Percentiles rank a stretch among this genome's conserved stretches.
Conservation (phyloP, 495 filamentous ascomycete genomes). For the Entonaema liquescens region DNA sequence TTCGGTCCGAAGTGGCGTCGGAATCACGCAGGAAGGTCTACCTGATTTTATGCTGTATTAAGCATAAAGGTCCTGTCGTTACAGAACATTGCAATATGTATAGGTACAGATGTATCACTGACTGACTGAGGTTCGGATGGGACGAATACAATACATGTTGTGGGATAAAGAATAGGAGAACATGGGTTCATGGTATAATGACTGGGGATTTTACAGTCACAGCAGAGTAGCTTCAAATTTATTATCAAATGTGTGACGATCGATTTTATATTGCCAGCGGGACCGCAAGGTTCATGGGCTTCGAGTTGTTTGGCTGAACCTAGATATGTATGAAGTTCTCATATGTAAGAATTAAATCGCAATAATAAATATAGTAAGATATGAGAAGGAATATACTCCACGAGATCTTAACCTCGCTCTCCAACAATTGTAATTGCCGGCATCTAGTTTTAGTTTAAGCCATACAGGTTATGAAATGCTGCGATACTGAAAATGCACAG, state of each 20-base stretch:
- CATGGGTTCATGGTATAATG: not conserved
- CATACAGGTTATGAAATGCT: too few species aligned
- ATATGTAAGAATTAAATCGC: not conserved
- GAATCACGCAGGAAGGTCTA: not conserved
- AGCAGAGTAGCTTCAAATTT: slow-evolving; percentile 8
- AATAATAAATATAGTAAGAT: not conserved
- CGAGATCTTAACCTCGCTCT: not conserved
- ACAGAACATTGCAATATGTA: slow-evolving; percentile 21
- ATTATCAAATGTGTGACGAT: not conserved
- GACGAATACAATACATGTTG: slow-evolving; percentile 8
- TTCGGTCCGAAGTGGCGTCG: not conserved
- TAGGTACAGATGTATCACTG: not conserved
- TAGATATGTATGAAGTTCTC: not conserved
- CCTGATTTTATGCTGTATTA: slow-evolving; percentile 4
- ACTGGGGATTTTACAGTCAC: slow-evolving; percentile 3
- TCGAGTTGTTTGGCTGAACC: not conserved
- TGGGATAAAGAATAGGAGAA: slow-evolving; percentile 3
- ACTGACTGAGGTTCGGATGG: not conserved
- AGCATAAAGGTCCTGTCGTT: slow-evolving; percentile 30
- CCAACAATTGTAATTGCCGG: too few species aligned
- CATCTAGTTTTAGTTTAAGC: too few species aligned
- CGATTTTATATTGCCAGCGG: not conserved
- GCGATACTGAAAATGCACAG: too few species aligned
- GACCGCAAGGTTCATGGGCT: not conserved
- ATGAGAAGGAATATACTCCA: too few species aligned